These are phyloP conservation scores for Xerocomellus intermedius DNA, from an alignment of 768 basidiomycete species.

Conservation along the genomic window DNA sequence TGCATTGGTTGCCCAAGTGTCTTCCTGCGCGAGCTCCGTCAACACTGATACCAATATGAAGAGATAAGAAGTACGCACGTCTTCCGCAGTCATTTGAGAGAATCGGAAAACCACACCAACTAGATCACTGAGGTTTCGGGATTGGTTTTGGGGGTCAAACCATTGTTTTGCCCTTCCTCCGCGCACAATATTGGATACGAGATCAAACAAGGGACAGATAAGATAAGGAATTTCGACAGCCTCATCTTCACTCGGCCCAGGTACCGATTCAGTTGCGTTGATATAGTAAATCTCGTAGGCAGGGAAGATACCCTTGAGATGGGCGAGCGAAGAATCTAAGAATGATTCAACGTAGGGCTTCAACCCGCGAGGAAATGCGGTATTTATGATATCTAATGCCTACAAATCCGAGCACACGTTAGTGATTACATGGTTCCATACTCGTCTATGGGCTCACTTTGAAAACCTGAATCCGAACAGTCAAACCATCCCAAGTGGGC, in stretches of 20 bases:
- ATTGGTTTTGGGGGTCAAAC: conserved; percentile 42
- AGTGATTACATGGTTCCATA: not conserved
- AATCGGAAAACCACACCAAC: conserved; percentile 62
- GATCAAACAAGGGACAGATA: conserved; percentile 77
- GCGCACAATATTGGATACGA: conserved; percentile 64
- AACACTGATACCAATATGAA: not conserved
- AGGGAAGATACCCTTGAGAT: conserved; percentile 58
- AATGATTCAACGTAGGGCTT: conserved; percentile 61
- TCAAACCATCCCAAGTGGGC: conserved; percentile 77
- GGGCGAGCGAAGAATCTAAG: conserved; percentile 53
- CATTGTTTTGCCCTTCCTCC: conserved; percentile 64
- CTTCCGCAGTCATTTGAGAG: conserved; percentile 86
- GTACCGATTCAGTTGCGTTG: conserved; percentile 50
- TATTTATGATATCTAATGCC: conserved; percentile 78
- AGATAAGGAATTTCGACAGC: conserved; percentile 73
- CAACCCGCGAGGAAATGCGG: conserved; percentile 77
- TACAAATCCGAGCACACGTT: conserved; percentile 29
- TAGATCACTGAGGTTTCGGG: conserved; percentile 45
- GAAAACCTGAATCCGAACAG: conserved; percentile 81
- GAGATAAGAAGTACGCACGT: conserved; percentile 49
- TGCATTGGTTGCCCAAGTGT: conserved; percentile 84
- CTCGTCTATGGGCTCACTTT: conserved; percentile 48
- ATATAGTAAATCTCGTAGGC: conserved; percentile 65
- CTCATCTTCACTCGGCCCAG: conserved; percentile 73
- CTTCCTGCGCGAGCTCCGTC: conserved; percentile 57